phyloP scores from a whole-genome alignment of 2,329 filamentous ascomycete species.

The Beauveria sp. region DNA sequence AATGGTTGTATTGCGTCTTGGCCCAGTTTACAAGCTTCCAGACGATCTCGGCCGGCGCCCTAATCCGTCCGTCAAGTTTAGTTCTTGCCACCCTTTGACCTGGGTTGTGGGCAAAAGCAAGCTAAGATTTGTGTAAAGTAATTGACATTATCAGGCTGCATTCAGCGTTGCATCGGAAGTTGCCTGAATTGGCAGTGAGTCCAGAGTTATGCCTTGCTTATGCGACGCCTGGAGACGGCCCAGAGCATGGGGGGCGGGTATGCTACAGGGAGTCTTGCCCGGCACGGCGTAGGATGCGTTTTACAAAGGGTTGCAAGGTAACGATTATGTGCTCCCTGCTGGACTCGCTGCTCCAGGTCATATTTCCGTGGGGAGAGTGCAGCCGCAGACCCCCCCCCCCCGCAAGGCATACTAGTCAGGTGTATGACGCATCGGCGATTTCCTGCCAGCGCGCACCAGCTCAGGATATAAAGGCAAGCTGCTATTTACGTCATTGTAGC shows the following conservation, averaged over 20 bases:
- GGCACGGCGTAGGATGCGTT: background rate
- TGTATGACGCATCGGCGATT: background rate
- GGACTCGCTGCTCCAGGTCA: background rate
- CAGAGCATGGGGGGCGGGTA: too few relatives aligned
- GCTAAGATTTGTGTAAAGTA: background rate
- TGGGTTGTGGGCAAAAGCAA: background rate
- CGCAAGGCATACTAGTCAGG: background rate
- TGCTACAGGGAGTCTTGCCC: too few relatives aligned
- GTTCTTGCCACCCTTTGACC: background rate
- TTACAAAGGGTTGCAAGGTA: background rate
- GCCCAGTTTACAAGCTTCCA: constrained; percentile 2
- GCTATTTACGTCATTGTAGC: too few relatives aligned
- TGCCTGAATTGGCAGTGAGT: background rate
- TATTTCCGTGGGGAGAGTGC: background rate
- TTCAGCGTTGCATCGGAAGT: background rate
- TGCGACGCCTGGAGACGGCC: background rate
- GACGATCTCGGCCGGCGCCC: background rate
- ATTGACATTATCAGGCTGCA: background rate
- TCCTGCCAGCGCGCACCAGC: background rate
- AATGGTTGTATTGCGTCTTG: background rate
- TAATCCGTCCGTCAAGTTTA: background rate
- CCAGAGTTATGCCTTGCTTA: background rate
- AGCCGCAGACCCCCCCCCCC: background rate
- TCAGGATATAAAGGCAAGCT: background rate
- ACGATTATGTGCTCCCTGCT: background rate